Evolutionary conservation across 2,329 filamentous ascomycete species (phyloP).

Genomic region (Fusarium kyushuense): DNA sequence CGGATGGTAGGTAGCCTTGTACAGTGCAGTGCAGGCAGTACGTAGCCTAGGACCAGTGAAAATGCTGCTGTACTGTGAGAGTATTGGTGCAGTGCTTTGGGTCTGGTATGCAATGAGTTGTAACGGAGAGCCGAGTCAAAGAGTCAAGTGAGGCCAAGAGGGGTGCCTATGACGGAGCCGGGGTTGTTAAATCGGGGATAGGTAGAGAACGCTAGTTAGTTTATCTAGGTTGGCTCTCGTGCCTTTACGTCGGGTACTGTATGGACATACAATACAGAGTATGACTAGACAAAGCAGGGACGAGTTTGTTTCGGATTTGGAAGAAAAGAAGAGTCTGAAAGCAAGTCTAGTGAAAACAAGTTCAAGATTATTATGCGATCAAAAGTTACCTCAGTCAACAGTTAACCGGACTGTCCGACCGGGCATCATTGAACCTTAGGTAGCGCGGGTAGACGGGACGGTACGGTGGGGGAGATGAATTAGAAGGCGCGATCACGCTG

Average conservation of each 20-base stretch:
- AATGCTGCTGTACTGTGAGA: background rate
- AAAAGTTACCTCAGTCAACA: conserved; percentile 7
- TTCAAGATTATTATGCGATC: background rate
- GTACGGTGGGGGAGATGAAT: conserved; percentile 35
- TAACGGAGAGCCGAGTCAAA: conserved; percentile 37
- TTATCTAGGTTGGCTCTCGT: conserved; percentile 1
- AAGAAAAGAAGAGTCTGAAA: background rate
- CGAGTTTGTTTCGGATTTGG: background rate
- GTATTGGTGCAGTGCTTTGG: conserved; percentile 2
- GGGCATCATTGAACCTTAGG: conserved; percentile 17
- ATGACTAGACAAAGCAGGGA: background rate
- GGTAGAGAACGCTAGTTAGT: conserved; percentile 30
- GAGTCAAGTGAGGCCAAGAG: conserved; percentile 39
- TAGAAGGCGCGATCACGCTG: conserved; percentile 28
- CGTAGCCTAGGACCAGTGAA: conserved; percentile 12
- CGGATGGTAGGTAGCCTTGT: background rate
- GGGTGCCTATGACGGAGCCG: conserved; percentile 43
- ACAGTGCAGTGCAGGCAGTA: background rate
- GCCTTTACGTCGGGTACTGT: background rate
- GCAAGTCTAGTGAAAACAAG: background rate
- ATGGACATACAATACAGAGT: too few species aligned
- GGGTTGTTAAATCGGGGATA: conserved; percentile 34
- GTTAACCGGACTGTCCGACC: conserved; percentile 22
- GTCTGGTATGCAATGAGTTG: conserved; percentile 21
- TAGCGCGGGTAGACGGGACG: conserved; percentile 31